Percentiles rank a stretch among this genome's conserved stretches.
These are phyloP conservation scores for Fusarium abutilonis DNA, from an alignment of 2,329 filamentous ascomycete genomes.

Conservation along the genomic window DNA sequence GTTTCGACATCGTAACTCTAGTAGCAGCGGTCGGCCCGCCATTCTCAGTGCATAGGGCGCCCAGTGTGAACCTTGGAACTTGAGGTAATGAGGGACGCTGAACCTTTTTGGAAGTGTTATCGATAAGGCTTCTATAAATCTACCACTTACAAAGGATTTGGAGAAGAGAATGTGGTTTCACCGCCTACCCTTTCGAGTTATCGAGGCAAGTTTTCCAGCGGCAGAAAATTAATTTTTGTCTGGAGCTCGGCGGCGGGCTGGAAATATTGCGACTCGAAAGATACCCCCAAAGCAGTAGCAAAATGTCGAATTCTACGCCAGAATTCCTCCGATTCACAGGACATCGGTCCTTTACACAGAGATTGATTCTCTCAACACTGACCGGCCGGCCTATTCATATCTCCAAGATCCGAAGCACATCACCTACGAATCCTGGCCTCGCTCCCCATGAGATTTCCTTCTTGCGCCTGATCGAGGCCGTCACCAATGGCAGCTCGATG, in stretches of 20 bases:
- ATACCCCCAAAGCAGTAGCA: slow-evolving; percentile 36
- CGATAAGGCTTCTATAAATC: slow-evolving; percentile 45
- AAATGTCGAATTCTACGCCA: slow-evolving; percentile 57
- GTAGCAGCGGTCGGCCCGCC: slow-evolving; percentile 50
- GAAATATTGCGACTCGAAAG: slow-evolving; percentile 37
- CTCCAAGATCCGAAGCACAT: slow-evolving; percentile 89
- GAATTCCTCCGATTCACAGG: slow-evolving; percentile 80
- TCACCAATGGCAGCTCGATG: slow-evolving; percentile 95
- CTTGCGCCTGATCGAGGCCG: slow-evolving; percentile 88
- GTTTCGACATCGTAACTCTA: slow-evolving; percentile 50
- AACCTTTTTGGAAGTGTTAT: slow-evolving; percentile 46
- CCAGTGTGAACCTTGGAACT: slow-evolving; percentile 8
- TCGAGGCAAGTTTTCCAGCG: slow-evolving; percentile 34
- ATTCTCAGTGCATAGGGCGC: slow-evolving; percentile 41
- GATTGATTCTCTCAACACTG: slow-evolving; percentile 88
- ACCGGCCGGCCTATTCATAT: slow-evolving; percentile 91
- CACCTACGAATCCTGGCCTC: slow-evolving; percentile 86
- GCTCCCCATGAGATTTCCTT: slow-evolving; percentile 95
- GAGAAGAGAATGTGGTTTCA: slow-evolving; percentile 10
- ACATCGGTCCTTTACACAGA: slow-evolving; percentile 82
- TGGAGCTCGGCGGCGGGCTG: slow-evolving; percentile 17
- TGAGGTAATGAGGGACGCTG: slow-evolving; percentile 21
- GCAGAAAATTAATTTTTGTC: slow-evolving; percentile 54
- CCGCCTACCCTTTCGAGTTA: slow-evolving; percentile 46
- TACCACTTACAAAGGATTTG: slow-evolving; percentile 17